Evolutionary conservation across 1,284 basidiomycete species (phyloP).

Genomic region (Fomitopsis schrenkii): DNA sequence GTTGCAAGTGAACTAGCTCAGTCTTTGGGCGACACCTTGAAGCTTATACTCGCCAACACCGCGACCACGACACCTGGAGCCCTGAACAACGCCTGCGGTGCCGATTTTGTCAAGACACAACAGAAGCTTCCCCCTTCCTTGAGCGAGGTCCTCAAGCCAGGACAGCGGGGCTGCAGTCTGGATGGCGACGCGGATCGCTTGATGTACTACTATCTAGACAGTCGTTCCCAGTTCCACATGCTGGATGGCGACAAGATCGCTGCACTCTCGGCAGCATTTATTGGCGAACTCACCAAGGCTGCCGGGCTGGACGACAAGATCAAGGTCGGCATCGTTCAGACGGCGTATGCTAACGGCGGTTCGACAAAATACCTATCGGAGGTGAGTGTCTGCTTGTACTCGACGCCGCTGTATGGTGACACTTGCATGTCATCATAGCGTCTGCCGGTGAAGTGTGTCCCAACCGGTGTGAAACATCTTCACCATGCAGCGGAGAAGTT

Average conservation of each 20-base stretch:
- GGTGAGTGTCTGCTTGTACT: slow-evolving; percentile 39
- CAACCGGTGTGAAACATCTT: slow-evolving; percentile 97
- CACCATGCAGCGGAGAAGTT: slow-evolving; percentile 96
- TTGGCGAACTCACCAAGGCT: slow-evolving; percentile 85
- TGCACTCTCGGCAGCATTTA: slow-evolving; percentile 88
- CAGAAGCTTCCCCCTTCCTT: slow-evolving; percentile 83
- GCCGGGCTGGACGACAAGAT: slow-evolving; percentile 73
- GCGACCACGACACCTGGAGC: slow-evolving; percentile 63
- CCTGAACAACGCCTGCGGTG: slow-evolving; percentile 88
- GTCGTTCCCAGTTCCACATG: slow-evolving; percentile 79
- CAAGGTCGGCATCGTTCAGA: slow-evolving; percentile 94
- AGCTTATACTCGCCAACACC: slow-evolving; percentile 66
- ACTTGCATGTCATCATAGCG: slow-evolving; percentile 43
- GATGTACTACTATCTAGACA: slow-evolving; percentile 91
- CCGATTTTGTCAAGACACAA: slow-evolving; percentile 95
- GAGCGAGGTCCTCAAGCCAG: slow-evolving; percentile 51
- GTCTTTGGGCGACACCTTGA: slow-evolving; percentile 52
- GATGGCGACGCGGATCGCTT: slow-evolving; percentile 98
- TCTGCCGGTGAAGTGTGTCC: slow-evolving; percentile 91
- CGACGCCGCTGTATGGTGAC: neutral
- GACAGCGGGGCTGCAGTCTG: slow-evolving; percentile 86
- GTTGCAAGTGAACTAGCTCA: slow-evolving; percentile 58
- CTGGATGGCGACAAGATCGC: slow-evolving; percentile 99
- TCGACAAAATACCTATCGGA: slow-evolving; percentile 90
- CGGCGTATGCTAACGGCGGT: slow-evolving; percentile 97